phyloP scores from a whole-genome alignment of 2,329 filamentous ascomycete genomes.

The Diaporthe sp. region DNA sequence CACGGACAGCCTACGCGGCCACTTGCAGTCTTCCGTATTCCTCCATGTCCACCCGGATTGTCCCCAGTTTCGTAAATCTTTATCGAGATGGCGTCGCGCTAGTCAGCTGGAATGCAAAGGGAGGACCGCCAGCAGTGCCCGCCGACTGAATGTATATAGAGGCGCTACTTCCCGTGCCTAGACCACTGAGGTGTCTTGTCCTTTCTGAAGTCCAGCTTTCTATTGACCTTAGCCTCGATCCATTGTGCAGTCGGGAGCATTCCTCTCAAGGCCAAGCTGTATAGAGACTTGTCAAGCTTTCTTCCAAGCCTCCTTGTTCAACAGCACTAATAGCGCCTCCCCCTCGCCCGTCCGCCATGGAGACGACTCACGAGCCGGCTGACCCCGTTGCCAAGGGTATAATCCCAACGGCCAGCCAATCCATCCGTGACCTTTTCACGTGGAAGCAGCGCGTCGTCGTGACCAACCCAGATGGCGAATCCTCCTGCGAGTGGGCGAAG shows the following conservation, averaged over 20 bases:
- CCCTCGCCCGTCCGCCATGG: slow-evolving; percentile 42
- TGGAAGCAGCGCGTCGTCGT: slow-evolving; percentile 82
- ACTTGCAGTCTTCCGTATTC: slow-evolving; percentile 20
- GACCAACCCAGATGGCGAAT: slow-evolving; percentile 75
- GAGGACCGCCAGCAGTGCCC: not conserved
- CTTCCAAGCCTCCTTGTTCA: slow-evolving; percentile 33
- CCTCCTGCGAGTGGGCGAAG: slow-evolving; percentile 75
- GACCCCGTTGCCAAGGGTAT: slow-evolving; percentile 78
- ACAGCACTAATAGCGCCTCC: not conserved
- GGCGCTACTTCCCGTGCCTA: slow-evolving; percentile 23
- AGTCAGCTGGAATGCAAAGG: slow-evolving; percentile 12
- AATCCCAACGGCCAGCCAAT: slow-evolving; percentile 48
- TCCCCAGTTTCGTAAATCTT: not conserved
- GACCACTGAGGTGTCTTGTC: slow-evolving; percentile 6
- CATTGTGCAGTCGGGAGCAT: slow-evolving; percentile 25
- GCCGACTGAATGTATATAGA: slow-evolving; percentile 17
- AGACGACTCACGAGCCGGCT: slow-evolving; percentile 63
- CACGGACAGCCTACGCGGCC: slow-evolving; percentile 23
- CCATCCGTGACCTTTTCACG: slow-evolving; percentile 53
- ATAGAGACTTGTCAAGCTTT: slow-evolving; percentile 30
- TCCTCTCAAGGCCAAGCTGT: slow-evolving; percentile 23
- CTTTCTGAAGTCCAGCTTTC: slow-evolving; percentile 3
- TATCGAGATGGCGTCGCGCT: slow-evolving; percentile 19
- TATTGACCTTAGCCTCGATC: not conserved
- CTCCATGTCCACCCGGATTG: slow-evolving; percentile 8